Percentiles rank a stretch among this genome's conserved stretches.
Conservation (phyloP, 2,329 filamentous ascomycete genomes). For the Xylaria polymorpha region DNA sequence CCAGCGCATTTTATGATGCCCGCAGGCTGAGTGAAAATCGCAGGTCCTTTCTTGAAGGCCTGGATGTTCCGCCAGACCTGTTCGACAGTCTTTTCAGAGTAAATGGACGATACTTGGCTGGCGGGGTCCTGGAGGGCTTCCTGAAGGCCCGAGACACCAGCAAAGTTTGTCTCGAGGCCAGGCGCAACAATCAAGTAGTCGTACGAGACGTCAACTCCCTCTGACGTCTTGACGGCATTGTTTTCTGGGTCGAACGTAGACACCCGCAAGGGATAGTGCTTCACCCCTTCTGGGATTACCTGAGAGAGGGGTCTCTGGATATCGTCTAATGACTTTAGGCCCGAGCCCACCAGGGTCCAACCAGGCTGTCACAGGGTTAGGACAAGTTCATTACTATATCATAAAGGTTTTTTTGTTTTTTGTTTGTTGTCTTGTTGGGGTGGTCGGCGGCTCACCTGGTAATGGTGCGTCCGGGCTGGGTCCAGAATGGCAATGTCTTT, state of each 20-base stretch:
- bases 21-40: constrained; percentile 55
- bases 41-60: constrained; percentile 51
- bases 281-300: constrained; percentile 51
- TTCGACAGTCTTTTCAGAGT: constrained; percentile 52
- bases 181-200: constrained; percentile 54
- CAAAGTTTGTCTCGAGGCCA: constrained; percentile 53
- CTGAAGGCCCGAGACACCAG: constrained; percentile 51
- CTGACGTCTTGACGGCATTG: constrained; percentile 51
- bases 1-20: constrained; percentile 56
- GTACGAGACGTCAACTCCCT: constrained; percentile 53
- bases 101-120: constrained; percentile 54
- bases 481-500: constrained; percentile 53
- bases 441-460: constrained; percentile 44
- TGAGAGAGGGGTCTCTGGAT: constrained; percentile 47
- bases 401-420: neutral
- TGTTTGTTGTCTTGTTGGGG: neutral
- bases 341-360: constrained; percentile 55
- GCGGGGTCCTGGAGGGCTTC: constrained; percentile 50
- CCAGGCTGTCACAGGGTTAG: constrained; percentile 47
- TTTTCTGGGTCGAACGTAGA: constrained; percentile 52
- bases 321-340: constrained; percentile 48
- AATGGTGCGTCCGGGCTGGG: constrained; percentile 51
- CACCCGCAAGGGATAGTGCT: constrained; percentile 52
- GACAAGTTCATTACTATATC: neutral
- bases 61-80: constrained; percentile 53